Base-by-base conservation (phyloP, 2,329 filamentous ascomycete genomes). In the Fusarium albosuccineum region DNA sequence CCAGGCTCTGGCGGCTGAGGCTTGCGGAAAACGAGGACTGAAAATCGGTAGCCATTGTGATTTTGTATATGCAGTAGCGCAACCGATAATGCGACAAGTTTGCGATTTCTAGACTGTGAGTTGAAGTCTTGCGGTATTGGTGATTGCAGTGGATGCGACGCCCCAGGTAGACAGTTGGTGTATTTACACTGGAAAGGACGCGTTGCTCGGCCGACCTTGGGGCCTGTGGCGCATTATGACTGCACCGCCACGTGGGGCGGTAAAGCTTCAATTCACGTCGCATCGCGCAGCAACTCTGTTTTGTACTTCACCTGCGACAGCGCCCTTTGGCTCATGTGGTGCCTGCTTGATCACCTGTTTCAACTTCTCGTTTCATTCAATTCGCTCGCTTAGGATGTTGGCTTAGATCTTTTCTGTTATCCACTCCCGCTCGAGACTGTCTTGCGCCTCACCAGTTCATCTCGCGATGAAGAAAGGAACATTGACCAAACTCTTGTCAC, bases 21-120 rank as follows among this genome's bases (percentile, higher is more conserved):
- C 87, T 89, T 57, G 86, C 87, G 11, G 90, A 92, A 70, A 91
- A 84, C 27, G 90, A 91, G 9, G 89, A 85, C 70, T 92, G 90
- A 71, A 93, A 93, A 65, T 86, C 81, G 34, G 85, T 86, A 30
- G 85, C 77, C 84, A 90, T 90, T 59, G 27, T 74, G 59, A 41
- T 2, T 13, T 8, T 9, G 4, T 26, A 14, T 34, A 17, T 17
- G 26, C 29, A 14, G 5, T 9, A 16, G 8, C 9, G 13, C 3
- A 10, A 26, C 13, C 48, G 34, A 40, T 4, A 30, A 36, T 34
- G 60, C 29, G 22, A 27, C 49, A 27, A 30, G 14, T 10, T 13
- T 36, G 22, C 13, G 10, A 14, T 42, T 16, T 22, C 42, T 54
- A 2, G 29, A 14, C 48, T 51, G 49, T 27, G 5, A 30, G 27